Evolutionary conservation across 306 rosid genomes (phyloP).

Genomic region (Chamaecrista fasciculata): DNA sequence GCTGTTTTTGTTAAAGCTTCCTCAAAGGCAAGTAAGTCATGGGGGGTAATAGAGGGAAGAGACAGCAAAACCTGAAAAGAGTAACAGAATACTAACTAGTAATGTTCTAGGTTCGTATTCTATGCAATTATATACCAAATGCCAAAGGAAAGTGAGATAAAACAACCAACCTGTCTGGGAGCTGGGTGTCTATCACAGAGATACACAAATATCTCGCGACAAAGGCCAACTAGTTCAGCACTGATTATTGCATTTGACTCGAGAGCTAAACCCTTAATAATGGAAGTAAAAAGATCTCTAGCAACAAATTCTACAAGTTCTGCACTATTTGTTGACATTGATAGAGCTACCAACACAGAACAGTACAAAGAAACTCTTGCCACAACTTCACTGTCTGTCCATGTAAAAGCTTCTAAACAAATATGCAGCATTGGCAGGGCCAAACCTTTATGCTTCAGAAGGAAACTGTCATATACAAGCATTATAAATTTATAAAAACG

Average conservation of each 20-base stretch:
- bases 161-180: slow-evolving; percentile 83
- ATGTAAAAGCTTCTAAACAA: slow-evolving; percentile 72
- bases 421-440: slow-evolving; percentile 73
- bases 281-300: slow-evolving; percentile 79
- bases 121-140: background rate
- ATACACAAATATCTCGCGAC: slow-evolving; percentile 86
- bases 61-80: slow-evolving; percentile 64
- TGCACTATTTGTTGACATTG: slow-evolving; percentile 50
- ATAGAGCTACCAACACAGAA: slow-evolving; percentile 58
- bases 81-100: slow-evolving; percentile 15
- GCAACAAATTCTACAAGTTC: slow-evolving; percentile 76
- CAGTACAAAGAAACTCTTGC: slow-evolving; percentile 76
- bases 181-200: slow-evolving; percentile 83
- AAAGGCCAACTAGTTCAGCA: slow-evolving; percentile 80
- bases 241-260: slow-evolving; percentile 91
- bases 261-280: slow-evolving; percentile 80
- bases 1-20: slow-evolving; percentile 83
- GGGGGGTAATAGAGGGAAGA: slow-evolving; percentile 70
- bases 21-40: slow-evolving; percentile 84
- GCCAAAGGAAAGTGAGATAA: background rate
- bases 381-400: slow-evolving; percentile 91
- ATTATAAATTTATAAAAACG: slow-evolving; percentile 16
- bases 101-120: slow-evolving; percentile 6
- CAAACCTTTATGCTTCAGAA: slow-evolving; percentile 68
- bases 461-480: slow-evolving; percentile 61